Evolutionary conservation across 345 rosid species (phyloP), one percentile per base, ranked within the genome.

Genomic region (Citrus hindsii): DNA sequence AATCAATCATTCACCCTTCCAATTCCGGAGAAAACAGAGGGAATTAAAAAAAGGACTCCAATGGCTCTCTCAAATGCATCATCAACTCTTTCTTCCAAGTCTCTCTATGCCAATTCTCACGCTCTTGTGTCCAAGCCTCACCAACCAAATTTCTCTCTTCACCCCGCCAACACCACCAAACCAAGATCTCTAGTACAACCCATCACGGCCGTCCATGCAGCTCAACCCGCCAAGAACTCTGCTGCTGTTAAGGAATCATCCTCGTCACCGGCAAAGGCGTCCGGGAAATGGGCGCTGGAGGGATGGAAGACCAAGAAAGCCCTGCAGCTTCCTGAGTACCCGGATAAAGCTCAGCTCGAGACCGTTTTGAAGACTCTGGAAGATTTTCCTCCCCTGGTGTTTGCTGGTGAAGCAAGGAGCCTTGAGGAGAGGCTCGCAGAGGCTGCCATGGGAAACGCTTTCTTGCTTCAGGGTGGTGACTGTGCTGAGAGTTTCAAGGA

Each of bases 401-500:
- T 88, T 79, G 89, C 91, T 2, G 89, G 91, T 12, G 89, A 88
- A 65, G 91, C 91, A 0, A 85, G 89, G 80, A 86, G 67, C 22
- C 71, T 88, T 10, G 88, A 88, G 71, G 91, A 86, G 84, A 83
- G 79, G 38, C 48, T 88, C 28, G 90, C 82, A 0, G 89, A 85
- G 46, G 89, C 89, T 42, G 88, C 88, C 21, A 75, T 85, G 22
- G 89, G 91, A 0, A 85, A 86, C 13, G 89, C 91, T 6, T 88
- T 88, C 74, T 81, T 88, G 77, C 85, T 88, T 3, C 91, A 88
- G 77, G 91, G 91, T 33, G 91, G 90, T 2, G 90, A 89, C 69
- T 87, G 90, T 76, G 90, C 91, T 4, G 91, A 88, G 89, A 85
- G 92, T 75, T 87, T 87, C 87, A 86, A 89, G 82, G 90, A 87